These are phyloP conservation scores for Lolium rigidum DNA, from an alignment of 176 grass and related monocot genomes.

Conservation along the genomic window DNA sequence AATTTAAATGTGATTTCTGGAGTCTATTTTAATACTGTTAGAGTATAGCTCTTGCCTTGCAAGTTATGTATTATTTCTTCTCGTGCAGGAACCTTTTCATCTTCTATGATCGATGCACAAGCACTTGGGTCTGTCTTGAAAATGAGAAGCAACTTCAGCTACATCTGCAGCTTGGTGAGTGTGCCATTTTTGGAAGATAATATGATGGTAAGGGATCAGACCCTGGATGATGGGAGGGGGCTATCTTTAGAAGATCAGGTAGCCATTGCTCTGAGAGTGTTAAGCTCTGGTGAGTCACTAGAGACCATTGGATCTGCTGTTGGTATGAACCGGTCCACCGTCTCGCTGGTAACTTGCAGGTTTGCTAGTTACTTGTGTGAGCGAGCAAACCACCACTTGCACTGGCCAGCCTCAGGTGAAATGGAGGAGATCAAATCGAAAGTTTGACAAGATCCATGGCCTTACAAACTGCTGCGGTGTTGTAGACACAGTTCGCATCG, in stretches of 20 bases:
- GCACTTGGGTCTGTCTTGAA: not conserved
- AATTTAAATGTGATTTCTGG: no score
- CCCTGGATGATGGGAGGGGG: not conserved
- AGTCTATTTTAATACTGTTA: not conserved
- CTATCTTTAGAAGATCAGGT: constrained; percentile 53
- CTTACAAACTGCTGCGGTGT: constrained; percentile 73
- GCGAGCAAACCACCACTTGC: constrained; percentile 53
- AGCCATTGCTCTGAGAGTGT: constrained; percentile 55
- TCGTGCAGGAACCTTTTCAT: not conserved
- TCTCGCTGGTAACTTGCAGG: constrained; percentile 65
- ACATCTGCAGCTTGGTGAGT: not conserved
- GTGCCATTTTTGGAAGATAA: not conserved
- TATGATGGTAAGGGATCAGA: not conserved
- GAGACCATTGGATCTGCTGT: constrained; percentile 54
- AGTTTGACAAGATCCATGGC: constrained; percentile 58
- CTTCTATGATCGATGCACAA: not conserved
- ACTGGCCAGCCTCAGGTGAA: constrained; percentile 45
- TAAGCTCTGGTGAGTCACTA: constrained; percentile 69
- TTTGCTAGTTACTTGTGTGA: constrained; percentile 69
- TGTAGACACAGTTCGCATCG: constrained; percentile 57
- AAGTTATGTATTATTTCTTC: not conserved
- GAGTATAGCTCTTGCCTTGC: not conserved
- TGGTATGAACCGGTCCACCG: constrained; percentile 66
- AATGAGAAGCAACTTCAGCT: not conserved
- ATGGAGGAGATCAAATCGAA: constrained; percentile 47